Evolutionary conservation across 164 flowering plant genomes (phyloP), one percentile per base, ranked within the genome.

Genomic region (Vitis amurensis): DNA sequence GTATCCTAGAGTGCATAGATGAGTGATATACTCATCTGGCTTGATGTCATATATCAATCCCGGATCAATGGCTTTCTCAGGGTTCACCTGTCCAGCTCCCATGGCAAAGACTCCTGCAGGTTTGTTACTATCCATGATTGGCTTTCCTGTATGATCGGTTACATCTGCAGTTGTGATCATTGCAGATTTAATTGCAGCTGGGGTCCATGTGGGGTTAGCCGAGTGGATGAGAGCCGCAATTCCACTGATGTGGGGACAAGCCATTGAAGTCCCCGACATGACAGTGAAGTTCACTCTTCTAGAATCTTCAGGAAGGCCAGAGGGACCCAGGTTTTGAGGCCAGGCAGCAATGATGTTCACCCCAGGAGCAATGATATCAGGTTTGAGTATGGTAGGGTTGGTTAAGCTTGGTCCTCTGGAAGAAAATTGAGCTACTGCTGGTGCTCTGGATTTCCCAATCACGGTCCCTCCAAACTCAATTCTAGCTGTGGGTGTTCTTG

Each of bases 231-330:
- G 81, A 30, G 97, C 96, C 1, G 87, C 86, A 53, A 89, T 80
- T 13, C 99, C 98, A 72, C 94, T 85, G 68, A 84, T 88, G 73
- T 95, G 99, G 8, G 99, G 99, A 72, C 97, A 95, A 14, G 99
- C 83, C 99, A 95, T 95, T 70, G 99, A 95, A 48, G 99, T 95
- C 13, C 99, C 98, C 0, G 98, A 93, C 91, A 95, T 77, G 75
- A 91, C 89, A 1, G 87, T 86, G 88, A 91, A 95, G 71, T 91
- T 84, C 55, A 79, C 91, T 69, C 87, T 90, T 74, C 99, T 82
- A 37, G 82, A 27, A 82, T 92, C 99, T 73, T 84, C 90, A 1
- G 86, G 91, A 61, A 94, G 92, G 62, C 89, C 90, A 3, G 84
- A 80, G 11, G 99, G 97, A 10, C 96, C 98, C 29, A 92, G 61